Base-by-base conservation (phyloP, 176 grass and related monocot genomes). In the Rhipidocladum racemiflorum region DNA sequence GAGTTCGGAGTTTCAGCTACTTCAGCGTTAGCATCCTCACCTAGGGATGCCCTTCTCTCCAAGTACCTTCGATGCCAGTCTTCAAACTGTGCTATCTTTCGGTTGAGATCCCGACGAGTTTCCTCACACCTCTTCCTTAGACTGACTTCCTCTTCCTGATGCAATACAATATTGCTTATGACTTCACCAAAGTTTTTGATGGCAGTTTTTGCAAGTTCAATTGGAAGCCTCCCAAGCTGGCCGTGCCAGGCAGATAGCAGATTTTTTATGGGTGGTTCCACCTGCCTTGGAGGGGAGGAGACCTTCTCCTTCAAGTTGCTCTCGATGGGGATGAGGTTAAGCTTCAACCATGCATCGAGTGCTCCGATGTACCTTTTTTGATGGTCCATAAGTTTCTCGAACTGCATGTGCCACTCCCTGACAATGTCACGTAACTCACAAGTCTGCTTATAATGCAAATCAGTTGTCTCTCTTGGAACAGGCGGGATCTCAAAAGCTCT, bases 241-340 rank as follows among this genome's bases (percentile, higher is more conserved):
- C 94, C 95, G 25, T 97, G 89, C 95, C 95, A 97, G 40, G 88
- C 81, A 72, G 86, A 76, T 55, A 97, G 85, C 57, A 97, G 85
- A 74, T 89, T 51, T 72, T 94, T 92, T 67, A 97, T 94, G 18
- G 86, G 90, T 51, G 92, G 88, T 71, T 89, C 86, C 49, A 77
- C 28, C 35, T 77, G 84, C 56, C 90, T 86, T 70, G 90, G 84
- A 77, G 92, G 95, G 39, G 95, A 97, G 14, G 88, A 89, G 17
- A 94, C 95, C 76, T 92, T 91, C 50, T 94, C 95, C 70, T 94
- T 97, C 79, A 94, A 79, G 72, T 80, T 94, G 78, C 90, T 92
- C 78, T 97, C 95, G 9, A 97, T 97, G 7, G 95, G 92, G 65
- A 97, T 88, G 55, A 97, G 72, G 64, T 91, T 97, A 61, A 94